These are phyloP conservation scores for Mycena sanguinolenta DNA, from an alignment of 768 basidiomycete genomes.

Conservation along the genomic window DNA sequence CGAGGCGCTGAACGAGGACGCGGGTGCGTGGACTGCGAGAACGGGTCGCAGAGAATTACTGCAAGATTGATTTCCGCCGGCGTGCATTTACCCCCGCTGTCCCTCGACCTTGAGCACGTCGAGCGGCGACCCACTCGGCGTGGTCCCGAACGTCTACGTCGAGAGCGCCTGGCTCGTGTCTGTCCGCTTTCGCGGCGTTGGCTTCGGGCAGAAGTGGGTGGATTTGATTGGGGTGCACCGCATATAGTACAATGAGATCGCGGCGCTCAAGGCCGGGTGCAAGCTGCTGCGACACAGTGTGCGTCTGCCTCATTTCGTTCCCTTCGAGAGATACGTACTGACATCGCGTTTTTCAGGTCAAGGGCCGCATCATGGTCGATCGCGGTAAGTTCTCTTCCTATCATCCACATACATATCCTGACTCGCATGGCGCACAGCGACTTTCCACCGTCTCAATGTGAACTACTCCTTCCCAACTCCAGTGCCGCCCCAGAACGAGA, in stretches of 20 bases:
- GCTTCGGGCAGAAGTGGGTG: constrained; percentile 73
- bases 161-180: no score
- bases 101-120: no score
- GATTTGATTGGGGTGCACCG: constrained; percentile 68
- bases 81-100: no score
- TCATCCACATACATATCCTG: neutral
- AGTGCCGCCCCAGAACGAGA: constrained; percentile 43
- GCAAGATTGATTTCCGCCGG: no score
- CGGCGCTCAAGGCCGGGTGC: constrained; percentile 52
- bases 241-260: constrained; percentile 68
- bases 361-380: constrained; percentile 73
- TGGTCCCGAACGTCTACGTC: no score
- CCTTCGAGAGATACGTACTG: neutral
- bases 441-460: constrained; percentile 66
- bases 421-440: constrained; percentile 43
- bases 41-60: no score
- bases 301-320: constrained; percentile 29
- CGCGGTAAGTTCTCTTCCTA: constrained; percentile 49
- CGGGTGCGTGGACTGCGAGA: no score
- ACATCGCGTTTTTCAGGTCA: constrained; percentile 52
- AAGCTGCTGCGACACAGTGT: constrained; percentile 66
- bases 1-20: no score
- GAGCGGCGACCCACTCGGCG: no score
- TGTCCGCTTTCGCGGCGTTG: no score
- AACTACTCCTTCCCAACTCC: constrained; percentile 62